Evolutionary conservation across 495 filamentous ascomycete species (phyloP).

Genomic region (Penicillium egyptiacum): DNA sequence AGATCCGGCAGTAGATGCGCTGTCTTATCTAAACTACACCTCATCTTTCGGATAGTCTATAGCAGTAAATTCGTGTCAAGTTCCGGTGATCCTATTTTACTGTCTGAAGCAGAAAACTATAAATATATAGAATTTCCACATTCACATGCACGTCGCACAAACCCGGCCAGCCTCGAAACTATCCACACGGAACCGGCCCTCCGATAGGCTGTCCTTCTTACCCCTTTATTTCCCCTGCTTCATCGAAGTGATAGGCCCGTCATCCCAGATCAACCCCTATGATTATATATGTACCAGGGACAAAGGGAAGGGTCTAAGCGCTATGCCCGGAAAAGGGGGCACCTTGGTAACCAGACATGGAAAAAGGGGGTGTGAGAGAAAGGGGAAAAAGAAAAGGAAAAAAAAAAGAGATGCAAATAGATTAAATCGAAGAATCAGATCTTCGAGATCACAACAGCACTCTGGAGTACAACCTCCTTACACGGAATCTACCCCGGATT

Average conservation of each 20-base stretch:
- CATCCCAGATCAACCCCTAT: neutral
- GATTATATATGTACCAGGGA: neutral
- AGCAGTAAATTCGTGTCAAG: too few species aligned
- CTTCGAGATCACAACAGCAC: neutral
- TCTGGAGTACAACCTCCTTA: neutral
- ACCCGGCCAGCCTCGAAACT: too few species aligned
- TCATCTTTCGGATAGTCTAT: too few species aligned
- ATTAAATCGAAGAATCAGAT: neutral
- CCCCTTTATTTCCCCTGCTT: slow-evolving; percentile 4
- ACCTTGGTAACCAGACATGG: neutral
- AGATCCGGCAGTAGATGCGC: too few species aligned
- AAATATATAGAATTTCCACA: too few species aligned
- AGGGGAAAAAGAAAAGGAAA: neutral
- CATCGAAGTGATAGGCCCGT: neutral
- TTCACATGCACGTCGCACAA: too few species aligned
- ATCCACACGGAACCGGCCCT: neutral
- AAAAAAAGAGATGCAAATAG: neutral
- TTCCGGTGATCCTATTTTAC: too few species aligned
- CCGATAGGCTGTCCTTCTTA: slow-evolving; percentile 1
- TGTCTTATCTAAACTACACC: too few species aligned
- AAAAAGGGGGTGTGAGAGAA: slow-evolving; percentile 2
- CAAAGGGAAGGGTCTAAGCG: slow-evolving; percentile 4
- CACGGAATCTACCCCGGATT: slow-evolving; percentile 18
- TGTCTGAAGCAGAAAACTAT: too few species aligned
- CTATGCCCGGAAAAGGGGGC: neutral